Base-by-base conservation (phyloP, 2,329 filamentous ascomycete genomes). In the Colletotrichum musae region DNA sequence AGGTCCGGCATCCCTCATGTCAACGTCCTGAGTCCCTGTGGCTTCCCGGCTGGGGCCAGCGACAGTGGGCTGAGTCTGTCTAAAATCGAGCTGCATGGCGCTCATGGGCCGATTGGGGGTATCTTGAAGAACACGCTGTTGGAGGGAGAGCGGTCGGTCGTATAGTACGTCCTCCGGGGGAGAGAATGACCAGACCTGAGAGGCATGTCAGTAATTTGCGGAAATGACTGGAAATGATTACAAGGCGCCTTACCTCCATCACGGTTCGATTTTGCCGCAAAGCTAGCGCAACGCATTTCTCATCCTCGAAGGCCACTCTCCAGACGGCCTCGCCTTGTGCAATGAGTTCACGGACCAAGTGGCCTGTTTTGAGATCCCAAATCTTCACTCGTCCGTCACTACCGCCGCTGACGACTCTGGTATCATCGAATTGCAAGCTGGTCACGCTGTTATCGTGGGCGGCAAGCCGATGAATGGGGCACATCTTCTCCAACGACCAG, bases 401-500 rank as follows among this genome's bases (percentile, higher is more conserved):
- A 58, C 96, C 97, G 74, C 96, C 96, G 77, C 94, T 97, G 65
- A 99, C 95, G 70, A 99, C 96, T 64, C 96, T 89, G 26, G 93
- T 95, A 77, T 98, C 95, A 76, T 99, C 96, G 78, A 99, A 99
- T 77, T 99, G 96, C 73, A 99, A 84, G 80, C 94, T 98, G 1
- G 96, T 99, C 61, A 99, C 96, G 78, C 95, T 98, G 80, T 99
- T 99, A 80, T 99, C 96, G 79, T 99, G 96, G 4, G 96, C 96
- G 48, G 96, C 96, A 59, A 99, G 87, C 53, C 96, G 91, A 82
- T 99, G 96, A 70, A 99, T 97, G 0, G 96, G 93, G 70, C 92
- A 92, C 87, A 95, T 97, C 74, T 92, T 93, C 74, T 94, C 91
- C 71, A 99, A 83, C 32, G 95, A 98, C 96, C 96, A 99, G 26